Evolutionary conservation across 192 early-diverging fungal species (phyloP), one percentile per base, ranked within the genome.

Genomic region (Dissophora globulifera): DNA sequence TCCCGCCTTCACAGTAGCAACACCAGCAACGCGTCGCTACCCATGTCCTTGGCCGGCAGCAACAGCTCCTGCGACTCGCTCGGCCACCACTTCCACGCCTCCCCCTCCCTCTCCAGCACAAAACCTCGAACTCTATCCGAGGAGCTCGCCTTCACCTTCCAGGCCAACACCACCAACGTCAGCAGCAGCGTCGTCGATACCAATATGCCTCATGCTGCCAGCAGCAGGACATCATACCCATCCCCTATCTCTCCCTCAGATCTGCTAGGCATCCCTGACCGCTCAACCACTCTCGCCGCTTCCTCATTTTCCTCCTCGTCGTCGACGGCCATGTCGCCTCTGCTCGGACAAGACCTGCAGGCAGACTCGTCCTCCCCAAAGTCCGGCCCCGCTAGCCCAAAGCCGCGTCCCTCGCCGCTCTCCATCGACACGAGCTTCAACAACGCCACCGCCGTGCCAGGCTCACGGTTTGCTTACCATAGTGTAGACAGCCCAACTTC

Each of bases 161-260:
- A 67, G 23, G 42, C 31, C 38, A 53, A 46, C 41, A 38, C 11
- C 33, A 30, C 11, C 29, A 47, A 30, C 51, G 41, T 20, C 38
- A 20, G 26, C 31, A 65, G 45, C 43, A 58, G 32, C 33, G 38
- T 38, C n/a, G 30, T 33, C 52, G 20, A 26, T 40, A 42, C 10
- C 52, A 64, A n/a, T 17, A 58, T 8, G 20, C 52, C 26, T 29
- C 53, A 35, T 42, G 20, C 20, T 32, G 26, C 17, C 29, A 46
- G 40, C 49, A 48, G 9, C 72, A 61, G 30, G 25, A 9, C 42
- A n/a, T 29, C 38, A 48, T 66, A 67, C 51, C 57, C 57, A 4
- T 76, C 72, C 6, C 72, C 72, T 13, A 49, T 76, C 64, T 61
- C 72, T 3, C 72, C 72, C 15, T 76, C 72, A 11, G 72, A 76